A percentile compares a stretch with the other conserved stretches of the same genome.
These are phyloP conservation scores for Setaria italica DNA, from an alignment of 202 grass and related monocot genomes.

Conservation along the genomic window DNA sequence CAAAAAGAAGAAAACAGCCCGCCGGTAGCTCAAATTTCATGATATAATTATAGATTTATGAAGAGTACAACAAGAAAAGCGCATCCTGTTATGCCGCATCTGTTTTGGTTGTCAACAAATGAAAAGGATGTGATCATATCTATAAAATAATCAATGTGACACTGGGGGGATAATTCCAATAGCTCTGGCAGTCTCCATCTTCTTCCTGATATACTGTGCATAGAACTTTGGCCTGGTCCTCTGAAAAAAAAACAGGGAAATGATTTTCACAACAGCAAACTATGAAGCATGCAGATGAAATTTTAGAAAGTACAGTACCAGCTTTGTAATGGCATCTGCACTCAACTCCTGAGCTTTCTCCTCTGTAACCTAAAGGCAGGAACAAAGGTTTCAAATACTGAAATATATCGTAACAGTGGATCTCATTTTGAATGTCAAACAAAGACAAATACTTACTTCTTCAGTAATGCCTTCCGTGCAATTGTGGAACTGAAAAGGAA, in stretches of 20 bases:
- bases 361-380: background rate
- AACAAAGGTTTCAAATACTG: background rate
- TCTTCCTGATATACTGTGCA: background rate
- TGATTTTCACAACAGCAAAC: background rate
- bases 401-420: background rate
- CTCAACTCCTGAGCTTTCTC: conserved; percentile 29
- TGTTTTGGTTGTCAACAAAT: too few species aligned
- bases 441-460: conserved; percentile 23
- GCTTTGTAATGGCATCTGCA: conserved; percentile 19
- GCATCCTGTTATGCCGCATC: too few species aligned
- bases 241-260: background rate
- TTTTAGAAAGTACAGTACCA: background rate
- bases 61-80: too few species aligned
- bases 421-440: background rate
- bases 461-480: background rate
- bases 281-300: background rate
- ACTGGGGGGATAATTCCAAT: background rate
- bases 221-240: background rate
- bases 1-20: too few species aligned
- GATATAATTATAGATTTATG: too few species aligned
- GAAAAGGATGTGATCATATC: too few species aligned
- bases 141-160: too few species aligned
- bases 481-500: conserved; percentile 16
- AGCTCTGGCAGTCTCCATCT: background rate
- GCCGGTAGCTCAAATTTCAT: too few species aligned